These are phyloP conservation scores for Seminavis robusta DNA, from an alignment of 108 stramenopile genomes.

Conservation along the genomic window DNA sequence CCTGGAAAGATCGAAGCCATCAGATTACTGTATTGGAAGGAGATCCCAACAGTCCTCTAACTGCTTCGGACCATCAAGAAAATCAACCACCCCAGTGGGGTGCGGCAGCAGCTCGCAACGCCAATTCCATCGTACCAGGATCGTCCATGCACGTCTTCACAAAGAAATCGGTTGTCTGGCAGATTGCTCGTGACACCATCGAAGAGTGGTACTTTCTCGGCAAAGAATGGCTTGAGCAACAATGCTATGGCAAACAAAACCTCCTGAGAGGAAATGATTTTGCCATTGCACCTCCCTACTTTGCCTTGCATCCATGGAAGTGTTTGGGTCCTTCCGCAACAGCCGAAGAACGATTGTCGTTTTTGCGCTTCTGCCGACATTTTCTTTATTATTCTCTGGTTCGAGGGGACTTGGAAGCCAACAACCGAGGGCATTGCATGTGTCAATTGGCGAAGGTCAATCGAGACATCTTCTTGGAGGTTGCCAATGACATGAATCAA, in stretches of 20 bases:
- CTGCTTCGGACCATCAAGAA: neutral
- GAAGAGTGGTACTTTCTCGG: slow-evolving; percentile 17
- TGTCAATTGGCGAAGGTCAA: too few relatives aligned
- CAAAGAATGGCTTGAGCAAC: slow-evolving; percentile 8
- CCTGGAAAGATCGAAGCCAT: too few relatives aligned
- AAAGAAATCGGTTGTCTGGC: slow-evolving; percentile 18
- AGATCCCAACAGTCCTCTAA: neutral
- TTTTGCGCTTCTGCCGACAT: neutral
- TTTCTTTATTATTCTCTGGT: too few relatives aligned
- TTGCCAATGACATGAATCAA: too few relatives aligned
- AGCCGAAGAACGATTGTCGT: slow-evolving; percentile 17
- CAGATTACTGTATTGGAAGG: neutral
- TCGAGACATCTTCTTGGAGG: too few relatives aligned
- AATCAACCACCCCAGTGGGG: slow-evolving; percentile 27
- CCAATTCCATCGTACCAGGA: slow-evolving; percentile 40
- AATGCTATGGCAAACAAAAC: too few relatives aligned
- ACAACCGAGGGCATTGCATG: too few relatives aligned
- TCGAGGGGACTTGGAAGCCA: too few relatives aligned
- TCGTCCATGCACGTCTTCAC: slow-evolving; percentile 47
- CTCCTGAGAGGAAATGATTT: slow-evolving; percentile 15
- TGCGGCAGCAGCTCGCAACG: slow-evolving; percentile 50
- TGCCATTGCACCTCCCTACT: slow-evolving; percentile 30
- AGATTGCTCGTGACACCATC: slow-evolving; percentile 25
- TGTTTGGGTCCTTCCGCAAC: too few relatives aligned
- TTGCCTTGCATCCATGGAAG: slow-evolving; percentile 38